Evolutionary conservation across 371 early-diverging fungal genomes (phyloP).

Genomic region (Circinella minor): DNA sequence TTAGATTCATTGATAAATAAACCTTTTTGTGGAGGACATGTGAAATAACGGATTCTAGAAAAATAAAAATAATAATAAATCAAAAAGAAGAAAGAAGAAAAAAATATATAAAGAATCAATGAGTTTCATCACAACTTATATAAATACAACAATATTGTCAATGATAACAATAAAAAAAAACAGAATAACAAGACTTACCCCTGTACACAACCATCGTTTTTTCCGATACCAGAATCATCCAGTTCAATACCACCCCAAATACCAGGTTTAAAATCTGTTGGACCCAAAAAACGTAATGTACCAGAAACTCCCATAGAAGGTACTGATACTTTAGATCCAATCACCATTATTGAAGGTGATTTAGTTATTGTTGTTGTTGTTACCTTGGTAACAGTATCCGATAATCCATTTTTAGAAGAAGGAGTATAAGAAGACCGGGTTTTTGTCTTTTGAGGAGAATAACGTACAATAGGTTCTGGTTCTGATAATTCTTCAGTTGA

Average conservation of each 20-base stretch:
- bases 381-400: background rate
- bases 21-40: constrained; percentile 70
- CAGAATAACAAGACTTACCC: constrained; percentile 46
- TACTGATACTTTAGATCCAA: constrained; percentile 64
- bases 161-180: no score
- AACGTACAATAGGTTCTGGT: constrained; percentile 16
- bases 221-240: constrained; percentile 73
- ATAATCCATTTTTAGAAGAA: background rate
- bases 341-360: background rate
- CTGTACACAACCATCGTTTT: constrained; percentile 78
- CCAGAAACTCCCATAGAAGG: constrained; percentile 61
- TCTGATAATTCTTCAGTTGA: constrained; percentile 21
- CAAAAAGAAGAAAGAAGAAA: background rate
- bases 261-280: constrained; percentile 69
- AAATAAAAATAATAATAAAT: background rate
- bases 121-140: background rate
- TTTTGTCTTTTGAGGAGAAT: constrained; percentile 6
- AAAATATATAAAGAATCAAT: background rate
- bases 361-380: background rate
- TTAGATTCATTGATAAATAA: constrained; percentile 61
- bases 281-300: constrained; percentile 69
- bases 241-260: constrained; percentile 85
- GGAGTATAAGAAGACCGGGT: constrained; percentile 16
- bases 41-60: constrained; percentile 61
- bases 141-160: no score